A percentile compares a stretch with the other conserved stretches of the same genome.
Evolutionary conservation across 768 basidiomycete species (phyloP).

Genomic region (Leccinum uliginosum): DNA sequence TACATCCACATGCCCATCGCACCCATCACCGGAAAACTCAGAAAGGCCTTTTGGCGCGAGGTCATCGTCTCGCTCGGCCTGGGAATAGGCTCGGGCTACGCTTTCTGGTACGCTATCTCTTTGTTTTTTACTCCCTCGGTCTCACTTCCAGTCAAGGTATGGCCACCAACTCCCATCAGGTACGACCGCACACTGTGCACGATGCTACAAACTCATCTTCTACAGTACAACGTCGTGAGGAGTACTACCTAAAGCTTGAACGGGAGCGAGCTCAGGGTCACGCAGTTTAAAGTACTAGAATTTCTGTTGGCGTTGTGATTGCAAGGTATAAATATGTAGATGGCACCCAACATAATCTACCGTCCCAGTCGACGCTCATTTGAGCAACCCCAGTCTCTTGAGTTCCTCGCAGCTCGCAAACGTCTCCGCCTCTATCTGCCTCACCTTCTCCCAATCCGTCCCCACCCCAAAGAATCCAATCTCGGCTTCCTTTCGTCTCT

Average conservation of each 20-base stretch:
- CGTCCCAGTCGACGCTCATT: conserved; percentile 23
- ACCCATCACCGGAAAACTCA: conserved; percentile 90
- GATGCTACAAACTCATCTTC: conserved; percentile 12
- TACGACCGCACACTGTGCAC: conserved; percentile 36
- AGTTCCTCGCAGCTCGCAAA: conserved; percentile 78
- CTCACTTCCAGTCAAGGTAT: conserved; percentile 56
- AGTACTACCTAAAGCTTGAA: conserved; percentile 84
- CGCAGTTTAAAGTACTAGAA: conserved; percentile 15
- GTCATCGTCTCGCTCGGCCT: conserved; percentile 71
- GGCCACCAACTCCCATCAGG: conserved; percentile 70
- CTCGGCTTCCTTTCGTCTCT: conserved; percentile 69
- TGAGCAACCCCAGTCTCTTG: conserved; percentile 54
- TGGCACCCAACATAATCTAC: conserved; percentile 10
- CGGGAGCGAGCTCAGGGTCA: conserved; percentile 36
- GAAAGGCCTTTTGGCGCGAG: conserved; percentile 90
- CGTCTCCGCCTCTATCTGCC: conserved; percentile 62
- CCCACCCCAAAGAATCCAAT: conserved; percentile 88
- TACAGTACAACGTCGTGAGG: conserved; percentile 78
- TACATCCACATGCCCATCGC: conserved; percentile 69
- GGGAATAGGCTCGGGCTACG: conserved; percentile 69
- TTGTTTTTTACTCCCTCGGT: conserved; percentile 14
- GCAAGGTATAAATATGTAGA: conserved; percentile 26
- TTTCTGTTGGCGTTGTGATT: background rate
- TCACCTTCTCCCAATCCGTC: conserved; percentile 89
- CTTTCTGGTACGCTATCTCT: conserved; percentile 66